A percentile compares a stretch with the other conserved stretches of the same genome.
phyloP scores from a whole-genome alignment of 179 eudicot genomes.

The Silene noctiflora region DNA sequence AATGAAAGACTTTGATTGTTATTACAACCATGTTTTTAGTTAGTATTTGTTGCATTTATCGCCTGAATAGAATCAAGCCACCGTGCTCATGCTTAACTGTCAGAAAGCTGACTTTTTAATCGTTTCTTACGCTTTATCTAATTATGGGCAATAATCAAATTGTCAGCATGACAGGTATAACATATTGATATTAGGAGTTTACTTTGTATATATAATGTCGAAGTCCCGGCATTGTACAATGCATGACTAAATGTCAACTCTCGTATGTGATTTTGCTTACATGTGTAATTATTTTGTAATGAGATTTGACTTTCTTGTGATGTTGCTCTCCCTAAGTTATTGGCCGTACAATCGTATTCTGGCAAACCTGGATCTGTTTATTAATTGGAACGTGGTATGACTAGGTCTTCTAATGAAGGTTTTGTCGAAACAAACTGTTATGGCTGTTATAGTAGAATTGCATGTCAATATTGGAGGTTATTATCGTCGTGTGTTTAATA shows the following conservation, averaged over 20 bases:
- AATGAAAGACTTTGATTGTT: no score
- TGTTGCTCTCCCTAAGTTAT: constrained; percentile 15
- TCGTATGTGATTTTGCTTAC: constrained; percentile 13
- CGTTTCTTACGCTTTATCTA: constrained; percentile 4
- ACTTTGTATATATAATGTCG: constrained; percentile 22
- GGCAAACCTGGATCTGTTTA: constrained; percentile 5
- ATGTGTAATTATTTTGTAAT: background rate
- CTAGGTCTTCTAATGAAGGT: constrained; percentile 12
- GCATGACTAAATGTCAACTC: constrained; percentile 21
- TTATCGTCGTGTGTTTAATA: no score
- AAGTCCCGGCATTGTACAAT: constrained; percentile 7
- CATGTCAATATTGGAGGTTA: no score
- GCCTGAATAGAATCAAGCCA: no score
- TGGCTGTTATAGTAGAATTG: no score
- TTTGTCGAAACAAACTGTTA: no score
- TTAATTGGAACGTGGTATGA: constrained; percentile 14
- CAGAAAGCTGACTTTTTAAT: constrained; percentile 4
- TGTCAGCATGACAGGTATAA: constrained; percentile 14
- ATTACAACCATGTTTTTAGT: no score
- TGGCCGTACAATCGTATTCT: background rate
- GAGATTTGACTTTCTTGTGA: constrained; percentile 23
- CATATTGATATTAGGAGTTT: constrained; percentile 5
- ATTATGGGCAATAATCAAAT: constrained; percentile 1
- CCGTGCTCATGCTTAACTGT: constrained; percentile 1
- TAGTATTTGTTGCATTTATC: no score